A percentile compares a stretch with the other conserved stretches of the same genome.
phyloP scores from a whole-genome alignment of 805 yeast genomes.

The Metschnikowia dekortorum region DNA sequence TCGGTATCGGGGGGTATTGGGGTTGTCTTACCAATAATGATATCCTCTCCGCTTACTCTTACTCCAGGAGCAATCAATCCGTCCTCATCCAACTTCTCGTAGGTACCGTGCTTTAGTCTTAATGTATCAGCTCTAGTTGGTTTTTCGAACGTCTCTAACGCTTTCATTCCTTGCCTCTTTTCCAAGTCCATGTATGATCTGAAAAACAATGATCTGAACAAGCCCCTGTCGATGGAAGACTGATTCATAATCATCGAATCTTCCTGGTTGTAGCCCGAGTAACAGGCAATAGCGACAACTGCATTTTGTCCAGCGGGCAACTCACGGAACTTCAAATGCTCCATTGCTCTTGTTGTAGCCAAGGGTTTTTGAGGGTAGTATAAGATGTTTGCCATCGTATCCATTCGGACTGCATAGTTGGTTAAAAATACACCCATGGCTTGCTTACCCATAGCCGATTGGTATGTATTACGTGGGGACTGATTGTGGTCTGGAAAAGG shows the following conservation, averaged over 20 bases:
- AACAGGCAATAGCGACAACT: conserved; percentile 95
- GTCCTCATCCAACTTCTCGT: conserved; percentile 96
- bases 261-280: conserved; percentile 98
- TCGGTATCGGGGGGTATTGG: conserved; percentile 99
- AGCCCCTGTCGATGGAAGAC: conserved; percentile 92
- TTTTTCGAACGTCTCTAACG: conserved; percentile 95
- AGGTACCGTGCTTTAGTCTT: conserved; percentile 95
- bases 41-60: conserved; percentile 98
- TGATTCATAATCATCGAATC: conserved; percentile 99
- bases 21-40: conserved; percentile 96
- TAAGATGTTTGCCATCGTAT: conserved; percentile 96
- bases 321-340: conserved; percentile 92
- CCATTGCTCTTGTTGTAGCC: conserved; percentile 98
- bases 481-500: conserved; percentile 99
- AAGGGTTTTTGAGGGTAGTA: conserved; percentile 97
- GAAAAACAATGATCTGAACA: conserved; percentile 92
- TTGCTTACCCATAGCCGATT: conserved; percentile 99
- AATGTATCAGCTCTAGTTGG: conserved; percentile 93
- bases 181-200: conserved; percentile 98
- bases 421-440: conserved; percentile 99
- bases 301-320: conserved; percentile 99
- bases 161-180: conserved; percentile 96
- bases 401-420: conserved; percentile 95
- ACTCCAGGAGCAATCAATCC: conserved; percentile 98
- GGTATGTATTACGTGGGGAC: conserved; percentile 98